Evolutionary conservation across 495 filamentous ascomycete genomes (phyloP), one percentile per base, ranked within the genome.

Genomic region (Aspergillus hancockii): DNA sequence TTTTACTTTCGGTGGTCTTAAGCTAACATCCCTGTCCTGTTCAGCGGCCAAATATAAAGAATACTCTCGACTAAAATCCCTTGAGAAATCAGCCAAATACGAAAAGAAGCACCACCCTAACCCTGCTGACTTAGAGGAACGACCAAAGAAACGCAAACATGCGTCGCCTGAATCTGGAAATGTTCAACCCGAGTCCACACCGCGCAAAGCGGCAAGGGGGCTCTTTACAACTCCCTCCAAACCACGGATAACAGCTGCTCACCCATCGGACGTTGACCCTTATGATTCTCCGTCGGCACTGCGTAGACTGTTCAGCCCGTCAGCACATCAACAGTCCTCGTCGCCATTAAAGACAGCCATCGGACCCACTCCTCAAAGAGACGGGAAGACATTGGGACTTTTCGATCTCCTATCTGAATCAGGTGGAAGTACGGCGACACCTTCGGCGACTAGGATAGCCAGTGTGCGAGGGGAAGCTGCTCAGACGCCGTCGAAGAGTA

Each of bases 281-380:
- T 85, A 84, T 63, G 79, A 82, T 38, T 87, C 87, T 0, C 84
- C 84, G 1, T 83, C 87, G 0, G 66, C 78, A 1, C 66, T 83
- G 10, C 77, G 84, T 8, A 81, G 81, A 50, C 75, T 88, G 21
- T 86, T 86, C 72, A 88, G 85, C 58, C 87, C 86, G 1, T 76
- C 76, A 57, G 75, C 62, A 49, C 83, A 65, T 71, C 54, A 64
- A 30, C 65, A 68, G 31, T 66, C 71, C 21, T 64, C 62, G 0
- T 68, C 73, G 6, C 76, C 75, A 3, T 56, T 77, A 8, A 77
- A 77, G 40, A 55, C 71, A 45, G 71, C 74, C 21, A 82, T 97
- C 61, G 92, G 92, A 8, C 93, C 93, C 2, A 98, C 94, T 1
- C 94, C 94, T 2, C 93, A 97, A 63, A 89, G 88, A 59, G 90